phyloP scores from a whole-genome alignment of 192 early-diverging fungal genomes.

The Pilobolus umbonatus region DNA sequence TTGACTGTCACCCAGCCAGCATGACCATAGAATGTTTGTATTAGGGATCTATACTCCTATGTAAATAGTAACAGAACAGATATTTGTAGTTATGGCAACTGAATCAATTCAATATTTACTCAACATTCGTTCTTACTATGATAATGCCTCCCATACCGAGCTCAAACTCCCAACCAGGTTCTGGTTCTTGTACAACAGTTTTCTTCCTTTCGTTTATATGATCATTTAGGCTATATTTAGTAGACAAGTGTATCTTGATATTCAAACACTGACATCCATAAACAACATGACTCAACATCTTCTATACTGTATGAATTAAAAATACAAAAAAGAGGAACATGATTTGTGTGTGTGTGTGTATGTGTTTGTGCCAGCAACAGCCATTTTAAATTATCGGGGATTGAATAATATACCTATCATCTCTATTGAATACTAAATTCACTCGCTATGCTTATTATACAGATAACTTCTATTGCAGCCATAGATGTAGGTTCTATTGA shows the following conservation, averaged over 20 bases:
- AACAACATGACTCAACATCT: slow-evolving; percentile 13
- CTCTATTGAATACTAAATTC: not conserved
- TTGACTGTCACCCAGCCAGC: not conserved
- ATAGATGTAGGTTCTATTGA: no score
- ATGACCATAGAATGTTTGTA: not conserved
- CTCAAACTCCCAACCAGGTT: slow-evolving; percentile 8
- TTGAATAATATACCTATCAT: no score
- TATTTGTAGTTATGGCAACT: no score
- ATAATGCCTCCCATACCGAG: slow-evolving; percentile 20
- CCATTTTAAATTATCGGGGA: no score
- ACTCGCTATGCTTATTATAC: not conserved
- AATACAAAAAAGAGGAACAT: not conserved
- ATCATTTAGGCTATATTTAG: not conserved
- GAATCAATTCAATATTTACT: not conserved
- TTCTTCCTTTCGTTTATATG: not conserved
- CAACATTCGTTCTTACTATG: not conserved
- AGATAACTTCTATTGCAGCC: no score
- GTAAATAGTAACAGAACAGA: slow-evolving; percentile 2
- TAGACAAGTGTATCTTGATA: slow-evolving; percentile 16
- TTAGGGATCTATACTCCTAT: slow-evolving; percentile 1
- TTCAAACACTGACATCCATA: slow-evolving; percentile 19
- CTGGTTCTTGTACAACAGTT: not conserved
- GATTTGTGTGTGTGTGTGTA: no score
- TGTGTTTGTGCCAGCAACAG: no score
- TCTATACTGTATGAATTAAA: not conserved